Percentiles rank a stretch among this genome's conserved stretches.
Conservation (phyloP, 1,284 basidiomycete species). For the Trametes pubescens region DNA sequence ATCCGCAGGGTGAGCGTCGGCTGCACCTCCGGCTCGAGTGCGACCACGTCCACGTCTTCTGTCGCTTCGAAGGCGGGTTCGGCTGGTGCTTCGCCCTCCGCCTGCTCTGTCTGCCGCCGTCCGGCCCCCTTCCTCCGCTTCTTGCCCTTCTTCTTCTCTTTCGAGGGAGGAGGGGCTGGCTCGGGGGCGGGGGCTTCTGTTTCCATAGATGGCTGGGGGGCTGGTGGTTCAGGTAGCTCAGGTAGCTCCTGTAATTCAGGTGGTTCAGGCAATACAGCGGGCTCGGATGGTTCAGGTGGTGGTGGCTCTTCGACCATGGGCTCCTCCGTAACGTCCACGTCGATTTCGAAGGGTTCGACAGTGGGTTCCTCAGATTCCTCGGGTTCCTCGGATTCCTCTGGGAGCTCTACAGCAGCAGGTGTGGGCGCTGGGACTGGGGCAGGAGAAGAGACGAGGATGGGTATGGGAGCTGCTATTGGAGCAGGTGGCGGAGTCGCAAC, state of each 20-base stretch:
- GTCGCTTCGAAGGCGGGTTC: not conserved
- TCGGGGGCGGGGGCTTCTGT: constrained; percentile 8
- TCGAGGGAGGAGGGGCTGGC: constrained; percentile 10
- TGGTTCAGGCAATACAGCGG: not conserved
- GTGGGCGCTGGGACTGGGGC: constrained; percentile 2
- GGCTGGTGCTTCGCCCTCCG: not conserved
- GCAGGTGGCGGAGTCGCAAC: constrained; percentile 49
- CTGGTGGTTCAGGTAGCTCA: constrained; percentile 11
- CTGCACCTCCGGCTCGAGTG: constrained; percentile 14
- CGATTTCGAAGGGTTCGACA: not conserved
- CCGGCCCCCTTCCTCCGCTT: constrained; percentile 19
- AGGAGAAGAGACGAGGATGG: constrained; percentile 5
- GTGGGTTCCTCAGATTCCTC: not conserved
- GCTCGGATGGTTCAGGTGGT: not conserved
- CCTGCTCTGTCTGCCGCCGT: constrained; percentile 13
- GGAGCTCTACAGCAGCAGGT: not conserved
- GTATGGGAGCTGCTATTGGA: not conserved
- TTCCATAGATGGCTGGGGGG: constrained; percentile 9
- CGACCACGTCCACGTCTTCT: constrained; percentile 9
- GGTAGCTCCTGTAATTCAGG: constrained; percentile 6
- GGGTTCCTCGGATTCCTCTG: not conserved
- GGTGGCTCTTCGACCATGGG: not conserved
- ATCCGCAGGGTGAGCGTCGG: constrained; percentile 39
- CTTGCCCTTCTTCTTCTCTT: constrained; percentile 26
- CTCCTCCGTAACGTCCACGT: not conserved